Base-by-base conservation (phyloP, 768 basidiomycete genomes). In the Tulasnella sp. region DNA sequence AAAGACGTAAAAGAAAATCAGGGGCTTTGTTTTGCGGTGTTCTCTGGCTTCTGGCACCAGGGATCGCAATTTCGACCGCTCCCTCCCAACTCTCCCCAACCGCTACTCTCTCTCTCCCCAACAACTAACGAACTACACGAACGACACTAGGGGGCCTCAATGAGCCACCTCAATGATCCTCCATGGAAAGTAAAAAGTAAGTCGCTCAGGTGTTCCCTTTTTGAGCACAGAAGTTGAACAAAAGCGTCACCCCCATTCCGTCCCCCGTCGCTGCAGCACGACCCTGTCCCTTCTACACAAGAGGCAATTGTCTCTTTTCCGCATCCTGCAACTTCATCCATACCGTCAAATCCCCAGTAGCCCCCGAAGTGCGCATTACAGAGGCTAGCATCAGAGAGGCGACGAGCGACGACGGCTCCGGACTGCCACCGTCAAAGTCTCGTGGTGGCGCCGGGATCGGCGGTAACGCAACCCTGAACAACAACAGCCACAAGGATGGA, bases 241-340 rank as follows among this genome's bases (percentile, higher is more conserved):
- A n/a, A 40, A 69, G 68, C 68, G 68, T 49, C 31, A 52, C 37
- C 34, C 17, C 52, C 17, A 29, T 58, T 9, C 7, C 29, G 40
- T 64, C 11, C n/a, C 49, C n/a, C n/a, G n/a, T 49, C 36, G 15
- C n/a, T 39, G 22, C 40, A 78, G 77, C 76, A 29, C 77, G 77
- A 40, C 77, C 77, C 29, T 78, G 77, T 68, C 77, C 77, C 17
- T 78, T 78, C 77, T 78, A 71, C 42, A 72, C 76, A 31, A 37
- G 38, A 36, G 77, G 77, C 31, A 78, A 72, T n/a, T 78, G 77
- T 54, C 58, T 54, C 77, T 78, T 78, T 42, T 31, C 70, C 11
- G 40, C 71, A 9, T 36, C 77, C 19, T 78, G 77, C 77, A 78
- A 78, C 72, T 78, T 78, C 71, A 37, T 77, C 25, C 77, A 78